Evolutionary conservation across 164 flowering plant species (phyloP), one percentile per base, ranked within the genome.

Genomic region (Amborella trichopoda): DNA sequence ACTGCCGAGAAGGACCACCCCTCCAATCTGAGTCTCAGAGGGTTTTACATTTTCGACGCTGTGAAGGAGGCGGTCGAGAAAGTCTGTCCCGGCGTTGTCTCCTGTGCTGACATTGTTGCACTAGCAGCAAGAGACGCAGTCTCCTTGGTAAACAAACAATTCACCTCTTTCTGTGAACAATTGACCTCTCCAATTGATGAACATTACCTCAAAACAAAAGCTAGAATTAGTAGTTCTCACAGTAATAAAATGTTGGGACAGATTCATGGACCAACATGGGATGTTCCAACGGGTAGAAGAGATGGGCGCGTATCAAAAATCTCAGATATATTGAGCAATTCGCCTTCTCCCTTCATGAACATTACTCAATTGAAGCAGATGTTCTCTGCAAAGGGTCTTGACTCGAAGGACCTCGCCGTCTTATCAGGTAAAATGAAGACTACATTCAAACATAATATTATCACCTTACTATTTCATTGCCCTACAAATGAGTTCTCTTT

Each of bases 261-360:
- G 76, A 20, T 30, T 12, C 52, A 48, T 4, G 82, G 83, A 59
- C 67, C 75, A 25, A 34, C 4, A 5, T 75, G 74, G 72, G 14
- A 55, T 16, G 83, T 78, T 18, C 70, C 59, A 2, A 72, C 78
- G 0, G 88, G 94, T 33, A 36, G 93, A 50, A 72, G 83, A 69
- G 93, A 83, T 50, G 88, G 93, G 22, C 56, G 23, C 8, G 67
- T 80, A 2, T 77, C 93, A 0, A 33, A 4, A 0, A 28, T 44
- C 0, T 11, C 51, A 0, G 88, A 80, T 11, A 71, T 72, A n/a
- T 38, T 69, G 18, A 17, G 11, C 4, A 64, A 70, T 54, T 42
- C 80, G 1, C 68, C 69, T 13, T 30, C 79, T n/a, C 74, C 81
- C 4, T 40, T 18, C 6, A 26, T 44, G 6, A 80, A 80, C 53